phyloP scores from a whole-genome alignment of 179 eudicot genomes.

The Actinidia arguta region DNA sequence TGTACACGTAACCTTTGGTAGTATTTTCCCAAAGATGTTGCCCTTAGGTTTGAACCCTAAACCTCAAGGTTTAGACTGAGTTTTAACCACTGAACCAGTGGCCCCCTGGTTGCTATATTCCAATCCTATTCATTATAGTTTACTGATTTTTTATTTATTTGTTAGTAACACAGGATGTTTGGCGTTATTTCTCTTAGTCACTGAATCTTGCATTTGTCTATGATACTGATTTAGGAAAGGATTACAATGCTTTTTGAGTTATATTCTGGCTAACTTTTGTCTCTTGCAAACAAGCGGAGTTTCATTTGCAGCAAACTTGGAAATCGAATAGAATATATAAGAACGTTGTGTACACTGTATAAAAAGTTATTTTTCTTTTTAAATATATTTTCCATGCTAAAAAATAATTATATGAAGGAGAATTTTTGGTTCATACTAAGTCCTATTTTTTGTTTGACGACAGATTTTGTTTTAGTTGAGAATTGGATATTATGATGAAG shows the following conservation, averaged over 20 bases:
- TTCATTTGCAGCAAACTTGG: background rate
- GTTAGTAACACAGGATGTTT: background rate
- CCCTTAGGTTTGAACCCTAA: too few relatives aligned
- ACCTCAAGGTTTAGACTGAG: too few relatives aligned
- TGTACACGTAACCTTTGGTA: too few relatives aligned
- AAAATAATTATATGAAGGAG: background rate
- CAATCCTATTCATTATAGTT: background rate
- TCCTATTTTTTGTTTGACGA: conserved; percentile 18
- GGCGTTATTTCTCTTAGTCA: conserved; percentile 1
- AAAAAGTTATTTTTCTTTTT: background rate
- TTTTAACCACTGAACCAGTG: too few relatives aligned
- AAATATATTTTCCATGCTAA: background rate
- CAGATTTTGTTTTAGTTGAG: conserved; percentile 95
- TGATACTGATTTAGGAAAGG: background rate
- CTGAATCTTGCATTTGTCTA: background rate
- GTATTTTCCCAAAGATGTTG: too few relatives aligned
- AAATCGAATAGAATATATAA: background rate
- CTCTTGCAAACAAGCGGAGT: background rate
- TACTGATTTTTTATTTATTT: background rate
- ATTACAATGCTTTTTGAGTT: background rate
- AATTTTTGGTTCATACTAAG: conserved; percentile 14
- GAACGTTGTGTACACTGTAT: background rate
- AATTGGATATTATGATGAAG: conserved; percentile 95
- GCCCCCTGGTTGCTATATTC: background rate
- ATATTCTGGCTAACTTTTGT: background rate